Conservation (phyloP, 2,329 filamentous ascomycete genomes). For the Aschersonia sp. region DNA sequence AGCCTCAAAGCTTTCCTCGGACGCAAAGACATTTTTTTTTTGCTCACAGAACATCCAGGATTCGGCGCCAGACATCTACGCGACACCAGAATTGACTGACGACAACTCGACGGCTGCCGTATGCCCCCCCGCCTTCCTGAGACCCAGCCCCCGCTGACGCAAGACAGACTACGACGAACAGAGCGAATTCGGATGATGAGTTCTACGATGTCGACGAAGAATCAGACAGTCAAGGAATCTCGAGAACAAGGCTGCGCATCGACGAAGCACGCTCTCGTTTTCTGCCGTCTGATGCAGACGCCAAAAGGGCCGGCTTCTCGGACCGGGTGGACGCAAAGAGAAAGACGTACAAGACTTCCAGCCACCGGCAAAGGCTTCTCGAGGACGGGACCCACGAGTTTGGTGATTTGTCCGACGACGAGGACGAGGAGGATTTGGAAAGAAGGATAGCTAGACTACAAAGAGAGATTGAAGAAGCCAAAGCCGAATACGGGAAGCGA, state of each 20-base stretch:
- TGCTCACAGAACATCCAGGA: slow-evolving; percentile 38
- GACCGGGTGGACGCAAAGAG: slow-evolving; percentile 73
- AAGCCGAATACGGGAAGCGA: slow-evolving; percentile 43
- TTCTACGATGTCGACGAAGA: slow-evolving; percentile 50
- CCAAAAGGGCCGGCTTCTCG: slow-evolving; percentile 71
- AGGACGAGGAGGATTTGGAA: slow-evolving; percentile 59
- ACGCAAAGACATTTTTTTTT: neutral
- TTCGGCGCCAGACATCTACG: slow-evolving; percentile 87
- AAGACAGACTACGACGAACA: slow-evolving; percentile 37
- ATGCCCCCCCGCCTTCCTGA: slow-evolving; percentile 16
- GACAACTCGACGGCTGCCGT: slow-evolving; percentile 77
- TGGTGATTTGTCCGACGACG: slow-evolving; percentile 65
- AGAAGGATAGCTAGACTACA: slow-evolving; percentile 69
- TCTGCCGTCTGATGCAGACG: slow-evolving; percentile 59
- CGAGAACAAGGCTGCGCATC: slow-evolving; percentile 60
- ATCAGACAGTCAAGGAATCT: slow-evolving; percentile 50
- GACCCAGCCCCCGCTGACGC: slow-evolving; percentile 8
- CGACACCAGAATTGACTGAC: slow-evolving; percentile 85
- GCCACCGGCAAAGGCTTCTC: slow-evolving; percentile 47
- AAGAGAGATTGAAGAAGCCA: slow-evolving; percentile 67
- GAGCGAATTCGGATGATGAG: slow-evolving; percentile 46
- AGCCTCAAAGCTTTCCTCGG: neutral
- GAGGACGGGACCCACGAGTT: slow-evolving; percentile 51
- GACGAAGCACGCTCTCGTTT: slow-evolving; percentile 72
- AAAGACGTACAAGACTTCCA: slow-evolving; percentile 69